These are phyloP conservation scores for Ramularia endophylla DNA, from an alignment of 2,329 filamentous ascomycete genomes.

Conservation along the genomic window DNA sequence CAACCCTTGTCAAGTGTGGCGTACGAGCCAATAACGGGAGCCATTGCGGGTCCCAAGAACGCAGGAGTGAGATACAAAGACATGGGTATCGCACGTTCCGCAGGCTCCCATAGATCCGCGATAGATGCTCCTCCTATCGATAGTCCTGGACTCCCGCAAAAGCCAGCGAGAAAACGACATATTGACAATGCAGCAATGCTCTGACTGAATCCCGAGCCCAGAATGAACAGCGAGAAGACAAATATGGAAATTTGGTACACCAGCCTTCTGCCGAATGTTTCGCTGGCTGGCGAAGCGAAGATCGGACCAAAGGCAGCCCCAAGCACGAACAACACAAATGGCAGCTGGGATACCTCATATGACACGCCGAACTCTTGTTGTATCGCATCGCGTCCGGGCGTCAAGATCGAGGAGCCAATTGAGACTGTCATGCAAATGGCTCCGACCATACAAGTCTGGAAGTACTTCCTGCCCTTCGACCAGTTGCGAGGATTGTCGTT, in stretches of 20 bases:
- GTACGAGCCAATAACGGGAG: constrained; percentile 5
- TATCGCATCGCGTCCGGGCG: neutral
- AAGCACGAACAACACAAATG: constrained; percentile 58
- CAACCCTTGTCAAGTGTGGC: constrained; percentile 1
- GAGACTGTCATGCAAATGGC: constrained; percentile 4
- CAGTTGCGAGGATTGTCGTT: constrained; percentile 58
- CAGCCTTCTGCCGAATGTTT: constrained; percentile 30
- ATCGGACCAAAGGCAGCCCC: constrained; percentile 44
- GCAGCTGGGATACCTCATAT: neutral
- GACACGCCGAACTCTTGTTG: neutral
- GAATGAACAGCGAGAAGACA: neutral
- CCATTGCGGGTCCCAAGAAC: constrained; percentile 20
- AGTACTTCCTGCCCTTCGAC: constrained; percentile 22
- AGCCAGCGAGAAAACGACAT: neutral
- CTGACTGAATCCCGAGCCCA: neutral
- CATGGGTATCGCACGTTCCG: constrained; percentile 6
- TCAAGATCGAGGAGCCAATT: neutral
- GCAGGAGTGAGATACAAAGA: constrained; percentile 23
- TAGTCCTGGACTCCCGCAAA: no score
- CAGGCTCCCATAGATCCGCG: constrained; percentile 24
- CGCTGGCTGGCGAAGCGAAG: constrained; percentile 36
- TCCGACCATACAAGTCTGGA: neutral
- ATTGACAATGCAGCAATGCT: neutral
- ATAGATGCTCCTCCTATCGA: constrained; percentile 29
- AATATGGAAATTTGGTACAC: constrained; percentile 11